Percentiles rank a stretch among this genome's conserved stretches.
These are phyloP conservation scores for Helianthus tuberosus DNA, from an alignment of 129 eudicot genomes.

Conservation along the genomic window DNA sequence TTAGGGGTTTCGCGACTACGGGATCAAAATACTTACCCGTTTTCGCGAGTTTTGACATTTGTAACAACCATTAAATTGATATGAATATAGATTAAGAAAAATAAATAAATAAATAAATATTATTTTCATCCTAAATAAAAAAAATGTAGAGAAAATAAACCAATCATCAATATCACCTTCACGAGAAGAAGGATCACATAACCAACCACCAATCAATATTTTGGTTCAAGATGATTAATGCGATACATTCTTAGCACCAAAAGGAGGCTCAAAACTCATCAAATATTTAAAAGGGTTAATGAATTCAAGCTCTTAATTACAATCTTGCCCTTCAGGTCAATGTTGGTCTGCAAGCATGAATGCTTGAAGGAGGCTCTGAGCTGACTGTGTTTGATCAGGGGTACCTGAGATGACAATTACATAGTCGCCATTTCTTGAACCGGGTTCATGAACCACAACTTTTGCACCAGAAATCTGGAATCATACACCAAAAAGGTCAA, in stretches of 20 bases:
- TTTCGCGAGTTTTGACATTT: no score
- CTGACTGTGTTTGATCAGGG: constrained; percentile 72
- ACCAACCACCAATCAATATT: background rate
- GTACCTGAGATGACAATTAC: constrained; percentile 67
- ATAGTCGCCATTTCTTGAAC: constrained; percentile 48
- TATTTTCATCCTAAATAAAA: background rate
- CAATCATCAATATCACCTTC: background rate
- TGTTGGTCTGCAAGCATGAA: constrained; percentile 63
- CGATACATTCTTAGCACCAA: background rate
- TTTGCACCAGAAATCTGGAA: constrained; percentile 87
- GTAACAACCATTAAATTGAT: no score
- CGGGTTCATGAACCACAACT: constrained; percentile 54
- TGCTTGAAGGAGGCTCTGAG: constrained; percentile 90
- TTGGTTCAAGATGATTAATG: constrained; percentile 8
- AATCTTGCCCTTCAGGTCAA: constrained; percentile 13
- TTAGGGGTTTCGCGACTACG: no score
- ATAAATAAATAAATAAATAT: no score
- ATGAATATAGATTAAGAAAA: no score
- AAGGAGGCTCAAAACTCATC: background rate
- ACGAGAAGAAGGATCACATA: background rate
- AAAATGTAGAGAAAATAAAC: background rate
- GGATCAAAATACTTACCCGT: no score
- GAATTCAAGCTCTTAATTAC: constrained; percentile 6
- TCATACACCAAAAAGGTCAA: constrained; percentile 10
- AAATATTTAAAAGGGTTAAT: background rate